Evolutionary conservation across 441 rosid species (phyloP), one percentile per base, ranked within the genome.

Genomic region (Corymbia calophylla): DNA sequence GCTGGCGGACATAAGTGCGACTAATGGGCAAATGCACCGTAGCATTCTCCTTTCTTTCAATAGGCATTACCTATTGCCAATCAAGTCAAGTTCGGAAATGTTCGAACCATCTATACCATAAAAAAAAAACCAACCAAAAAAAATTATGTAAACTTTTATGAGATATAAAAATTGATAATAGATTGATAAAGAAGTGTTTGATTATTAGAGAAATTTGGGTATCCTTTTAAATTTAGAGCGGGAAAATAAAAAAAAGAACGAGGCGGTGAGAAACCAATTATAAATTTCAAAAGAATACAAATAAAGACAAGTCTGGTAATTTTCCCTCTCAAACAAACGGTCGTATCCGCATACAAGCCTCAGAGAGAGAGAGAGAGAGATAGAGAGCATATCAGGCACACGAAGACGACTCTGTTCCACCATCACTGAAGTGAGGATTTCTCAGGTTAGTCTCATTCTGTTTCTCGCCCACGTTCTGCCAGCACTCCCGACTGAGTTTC

Each of bases 401-500:
- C 3, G 6, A 66, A 31, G 39, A 8, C 77, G 8, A 17, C 77
- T 2, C 13, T 66, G 3, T 31, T 31, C 77, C 77, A 4, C 39
- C 12, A 66, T 31, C 1, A 12, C 77, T 16, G 44, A 66, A 66
- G 77, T 17, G 44, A 31, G 44, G 77, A 66, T 16, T 31, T 31
- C 44, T 31, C 77, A 4, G 77, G 77, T 66, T 16, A 8, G 77
- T 31, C 77, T 17, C 17, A 15, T 31, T 17, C 0, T 4, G 25
- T 2, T 66, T 31, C 77, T 31, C 44, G 31, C 0, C 23, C 6
- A 66, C 23, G 18, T 62, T 62, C 70, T 32, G 14, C 35, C 17
- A 13, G 0, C 14, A 27, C 5, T 29, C 0, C 8, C 0, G 32
- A 29, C 17, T 29, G 70, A 29, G 70, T 62, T 62, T 14, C 23